phyloP scores from a whole-genome alignment of 371 early-diverging fungal species.

The Capillidium heterosporum region DNA sequence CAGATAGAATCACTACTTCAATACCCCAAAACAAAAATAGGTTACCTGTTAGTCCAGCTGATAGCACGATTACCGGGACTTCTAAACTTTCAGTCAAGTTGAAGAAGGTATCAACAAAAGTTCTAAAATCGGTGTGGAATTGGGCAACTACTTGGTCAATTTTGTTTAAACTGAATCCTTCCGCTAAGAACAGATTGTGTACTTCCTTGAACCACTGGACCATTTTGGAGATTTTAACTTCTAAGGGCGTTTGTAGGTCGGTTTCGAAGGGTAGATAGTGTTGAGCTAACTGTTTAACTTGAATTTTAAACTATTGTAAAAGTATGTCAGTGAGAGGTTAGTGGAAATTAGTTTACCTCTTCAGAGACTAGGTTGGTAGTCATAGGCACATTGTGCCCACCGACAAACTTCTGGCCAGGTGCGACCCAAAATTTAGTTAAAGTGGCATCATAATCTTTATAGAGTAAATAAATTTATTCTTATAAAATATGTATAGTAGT shows the following conservation, averaged over 20 bases:
- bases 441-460: constrained; percentile 25
- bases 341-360: neutral
- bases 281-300: neutral
- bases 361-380: neutral
- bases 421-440: constrained; percentile 1
- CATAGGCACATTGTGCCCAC: neutral
- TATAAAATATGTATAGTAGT: no score
- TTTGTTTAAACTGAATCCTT: constrained; percentile 26
- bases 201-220: constrained; percentile 47
- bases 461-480: no score
- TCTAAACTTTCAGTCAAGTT: constrained; percentile 12
- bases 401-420: neutral
- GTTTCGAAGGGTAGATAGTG: constrained; percentile 19
- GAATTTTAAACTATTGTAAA: neutral
- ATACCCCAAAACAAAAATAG: no score
- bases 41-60: constrained; percentile 40
- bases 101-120: constrained; percentile 24
- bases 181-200: constrained; percentile 25
- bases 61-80: constrained; percentile 49
- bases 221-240: constrained; percentile 44
- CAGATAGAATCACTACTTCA: no score
- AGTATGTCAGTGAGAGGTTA: neutral
- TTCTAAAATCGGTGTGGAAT: constrained; percentile 27
- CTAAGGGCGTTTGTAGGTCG: constrained; percentile 19
- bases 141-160: constrained; percentile 30